Conservation (phyloP, 1,139 yeast genomes). For the Wickerhamomyces sp. region DNA sequence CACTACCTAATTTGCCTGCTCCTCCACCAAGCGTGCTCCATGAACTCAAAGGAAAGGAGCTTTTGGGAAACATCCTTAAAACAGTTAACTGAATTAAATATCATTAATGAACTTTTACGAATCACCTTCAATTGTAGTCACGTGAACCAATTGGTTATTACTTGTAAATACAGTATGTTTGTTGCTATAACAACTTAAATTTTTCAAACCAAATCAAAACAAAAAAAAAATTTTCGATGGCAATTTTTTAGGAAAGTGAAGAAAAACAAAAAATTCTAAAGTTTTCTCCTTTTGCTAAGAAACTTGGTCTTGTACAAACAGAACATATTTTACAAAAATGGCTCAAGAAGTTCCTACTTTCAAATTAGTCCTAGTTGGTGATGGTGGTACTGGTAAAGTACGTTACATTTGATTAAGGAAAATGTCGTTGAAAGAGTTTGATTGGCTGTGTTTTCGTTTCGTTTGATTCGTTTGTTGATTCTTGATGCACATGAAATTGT, state of each 20-base stretch:
- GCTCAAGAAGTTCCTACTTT: constrained; percentile 88
- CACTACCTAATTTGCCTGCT: constrained; percentile 33
- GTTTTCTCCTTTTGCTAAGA: not conserved
- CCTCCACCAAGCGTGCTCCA: constrained; percentile 37
- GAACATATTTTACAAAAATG: constrained; percentile 13
- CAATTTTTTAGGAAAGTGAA: constrained; percentile 8
- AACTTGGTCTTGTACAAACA: not conserved
- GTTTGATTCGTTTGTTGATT: too few relatives aligned
- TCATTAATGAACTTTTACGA: not conserved
- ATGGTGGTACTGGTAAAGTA: constrained; percentile 99
- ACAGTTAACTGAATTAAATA: constrained; percentile 11
- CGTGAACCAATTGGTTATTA: not conserved
- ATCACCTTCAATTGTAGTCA: not conserved
- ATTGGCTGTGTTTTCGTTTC: not conserved
- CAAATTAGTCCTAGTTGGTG: constrained; percentile 98
- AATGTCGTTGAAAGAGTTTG: not conserved
- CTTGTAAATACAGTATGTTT: not conserved
- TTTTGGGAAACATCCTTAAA: constrained; percentile 18
- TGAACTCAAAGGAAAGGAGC: constrained; percentile 9
- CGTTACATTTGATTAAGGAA: constrained; percentile 17
- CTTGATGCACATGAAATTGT: not conserved
- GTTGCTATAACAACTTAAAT: not conserved
- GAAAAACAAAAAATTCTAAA: constrained; percentile 4
- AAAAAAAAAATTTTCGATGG: constrained; percentile 13
- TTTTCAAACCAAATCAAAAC: not conserved